These are phyloP conservation scores for Schizophyllum amplum DNA, from an alignment of 1,284 basidiomycete species.

Conservation along the genomic window DNA sequence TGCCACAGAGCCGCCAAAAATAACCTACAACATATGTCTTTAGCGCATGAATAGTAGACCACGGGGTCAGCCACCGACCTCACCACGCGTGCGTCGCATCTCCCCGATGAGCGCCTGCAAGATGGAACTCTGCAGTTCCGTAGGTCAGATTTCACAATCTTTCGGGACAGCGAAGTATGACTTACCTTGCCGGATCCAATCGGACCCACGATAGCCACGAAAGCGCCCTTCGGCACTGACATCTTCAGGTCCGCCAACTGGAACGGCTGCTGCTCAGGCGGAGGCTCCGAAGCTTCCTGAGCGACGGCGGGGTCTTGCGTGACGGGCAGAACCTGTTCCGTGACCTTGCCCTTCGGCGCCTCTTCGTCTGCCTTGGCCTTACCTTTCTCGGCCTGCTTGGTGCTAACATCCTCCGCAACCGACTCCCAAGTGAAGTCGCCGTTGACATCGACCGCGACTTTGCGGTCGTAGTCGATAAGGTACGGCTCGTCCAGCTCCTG, in stretches of 20 bases:
- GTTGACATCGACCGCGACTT: constrained; percentile 46
- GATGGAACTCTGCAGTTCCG: constrained; percentile 43
- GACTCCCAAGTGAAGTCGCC: constrained; percentile 68
- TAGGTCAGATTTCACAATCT: not conserved
- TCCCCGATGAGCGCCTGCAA: constrained; percentile 73
- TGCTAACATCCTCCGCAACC: constrained; percentile 1
- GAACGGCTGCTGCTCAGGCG: constrained; percentile 40
- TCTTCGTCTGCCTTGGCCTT: constrained; percentile 13
- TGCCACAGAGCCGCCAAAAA: constrained; percentile 60
- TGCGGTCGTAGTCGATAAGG: constrained; percentile 32
- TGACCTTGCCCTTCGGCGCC: no score
- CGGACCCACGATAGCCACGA: constrained; percentile 66
- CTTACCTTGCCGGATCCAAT: constrained; percentile 67
- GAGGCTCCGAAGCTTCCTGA: constrained; percentile 20
- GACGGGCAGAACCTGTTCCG: no score
- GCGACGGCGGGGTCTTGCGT: constrained; percentile 13
- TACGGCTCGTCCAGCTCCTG: constrained; percentile 56
- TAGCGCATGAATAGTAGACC: no score
- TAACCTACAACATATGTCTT: no score
- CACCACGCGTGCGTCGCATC: constrained; percentile 59
- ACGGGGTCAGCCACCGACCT: no score
- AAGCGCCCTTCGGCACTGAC: constrained; percentile 50
- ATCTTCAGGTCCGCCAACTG: constrained; percentile 50
- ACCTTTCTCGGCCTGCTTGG: constrained; percentile 8
- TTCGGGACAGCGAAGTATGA: constrained; percentile 3